Conservation (phyloP, 129 eudicot species). For the Artemisia tridentata region DNA sequence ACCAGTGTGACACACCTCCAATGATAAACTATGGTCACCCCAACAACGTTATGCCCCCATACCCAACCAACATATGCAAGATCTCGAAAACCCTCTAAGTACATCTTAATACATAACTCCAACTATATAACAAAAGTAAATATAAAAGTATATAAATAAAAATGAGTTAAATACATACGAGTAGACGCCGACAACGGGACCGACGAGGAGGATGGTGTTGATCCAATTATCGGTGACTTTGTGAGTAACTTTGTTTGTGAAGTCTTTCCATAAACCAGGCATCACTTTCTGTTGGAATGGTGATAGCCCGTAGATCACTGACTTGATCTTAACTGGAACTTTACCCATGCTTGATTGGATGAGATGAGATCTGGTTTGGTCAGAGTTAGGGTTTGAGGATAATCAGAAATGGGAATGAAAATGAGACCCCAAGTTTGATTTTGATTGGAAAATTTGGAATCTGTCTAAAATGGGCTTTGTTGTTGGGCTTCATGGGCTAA, state of each 20-base stretch:
- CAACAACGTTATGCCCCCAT: too few species aligned
- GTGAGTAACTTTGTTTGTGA: constrained; percentile 58
- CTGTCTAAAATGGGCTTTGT: neutral
- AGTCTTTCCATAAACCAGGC: constrained; percentile 88
- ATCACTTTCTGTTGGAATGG: constrained; percentile 93
- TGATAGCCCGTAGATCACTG: constrained; percentile 71
- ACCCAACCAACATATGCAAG: too few species aligned
- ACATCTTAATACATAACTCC: too few species aligned
- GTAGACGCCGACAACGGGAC: constrained; percentile 73
- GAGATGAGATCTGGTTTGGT: too few species aligned
- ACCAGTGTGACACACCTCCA: too few species aligned
- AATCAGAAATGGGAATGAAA: neutral
- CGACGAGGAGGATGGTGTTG: constrained; percentile 56
- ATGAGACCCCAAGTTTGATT: neutral
- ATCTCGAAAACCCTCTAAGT: too few species aligned
- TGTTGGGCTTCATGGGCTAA: neutral
- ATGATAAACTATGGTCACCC: too few species aligned
- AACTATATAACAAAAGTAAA: too few species aligned
- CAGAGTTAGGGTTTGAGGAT: constrained; percentile 10
- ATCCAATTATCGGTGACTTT: constrained; percentile 77
- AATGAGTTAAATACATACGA: constrained; percentile 29
- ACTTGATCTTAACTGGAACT: constrained; percentile 67
- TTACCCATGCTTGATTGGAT: constrained; percentile 47
- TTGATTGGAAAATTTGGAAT: neutral
- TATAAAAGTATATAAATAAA: too few species aligned